phyloP scores from a whole-genome alignment of 345 rosid genomes.

The Populus euphratica region DNA sequence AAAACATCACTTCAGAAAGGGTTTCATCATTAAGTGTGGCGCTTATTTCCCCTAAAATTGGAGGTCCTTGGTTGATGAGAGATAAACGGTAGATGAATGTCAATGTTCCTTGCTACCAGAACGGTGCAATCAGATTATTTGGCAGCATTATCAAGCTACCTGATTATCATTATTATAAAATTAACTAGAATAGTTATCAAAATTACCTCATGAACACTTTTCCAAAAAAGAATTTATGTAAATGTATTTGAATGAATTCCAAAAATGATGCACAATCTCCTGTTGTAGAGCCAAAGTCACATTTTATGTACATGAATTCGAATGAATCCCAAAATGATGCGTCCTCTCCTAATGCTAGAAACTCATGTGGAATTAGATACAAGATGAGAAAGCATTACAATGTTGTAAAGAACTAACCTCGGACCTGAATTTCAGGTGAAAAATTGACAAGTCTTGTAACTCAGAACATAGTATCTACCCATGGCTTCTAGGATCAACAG shows the following conservation, averaged over 20 bases:
- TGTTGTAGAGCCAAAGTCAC: neutral
- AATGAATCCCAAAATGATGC: neutral
- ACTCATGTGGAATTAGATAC: neutral
- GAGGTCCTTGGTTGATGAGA: neutral
- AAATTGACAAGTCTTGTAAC: slow-evolving; percentile 2
- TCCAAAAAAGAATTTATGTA: neutral
- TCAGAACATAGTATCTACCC: slow-evolving; percentile 38
- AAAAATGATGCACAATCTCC: neutral
- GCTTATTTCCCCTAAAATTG: neutral
- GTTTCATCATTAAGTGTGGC: neutral
- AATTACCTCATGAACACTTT: neutral
- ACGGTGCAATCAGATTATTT: slow-evolving; percentile 1
- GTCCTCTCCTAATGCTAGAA: neutral
- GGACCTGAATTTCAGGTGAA: neutral
- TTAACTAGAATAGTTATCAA: too few relatives aligned
- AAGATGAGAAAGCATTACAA: neutral
- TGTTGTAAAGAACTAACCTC: slow-evolving; percentile 5
- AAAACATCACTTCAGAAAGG: neutral
- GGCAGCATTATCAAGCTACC: neutral
- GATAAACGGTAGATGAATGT: neutral
- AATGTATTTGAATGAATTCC: neutral
- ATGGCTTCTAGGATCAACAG: slow-evolving; percentile 85
- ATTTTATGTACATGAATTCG: neutral
- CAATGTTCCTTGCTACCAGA: neutral
- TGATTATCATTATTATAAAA: too few relatives aligned